Base-by-base conservation (phyloP, 1,284 basidiomycete genomes). In the Cryptococcus amylolentus region DNA sequence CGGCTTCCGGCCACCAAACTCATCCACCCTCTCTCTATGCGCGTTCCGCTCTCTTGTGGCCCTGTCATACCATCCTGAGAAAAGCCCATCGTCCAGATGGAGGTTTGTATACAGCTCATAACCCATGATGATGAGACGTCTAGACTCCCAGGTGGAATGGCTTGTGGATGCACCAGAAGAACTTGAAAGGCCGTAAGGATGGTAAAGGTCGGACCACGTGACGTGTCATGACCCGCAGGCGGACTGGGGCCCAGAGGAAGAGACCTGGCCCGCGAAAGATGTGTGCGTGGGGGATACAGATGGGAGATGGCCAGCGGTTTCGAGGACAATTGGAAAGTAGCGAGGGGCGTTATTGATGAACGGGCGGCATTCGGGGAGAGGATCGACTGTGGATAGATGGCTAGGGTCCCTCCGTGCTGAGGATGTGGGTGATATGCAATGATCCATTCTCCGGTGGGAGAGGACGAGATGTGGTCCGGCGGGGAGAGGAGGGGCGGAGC, bases 391-490 rank as follows among this genome's bases (percentile, higher is more conserved):
- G 61, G 51, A 45, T 70, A 70, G 18, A 70, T 65, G 13, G 62
- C 67, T 2, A 72, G 44, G 12, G 64, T 64, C 12, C 69, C 62
- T 26, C 42, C 52, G 9, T 40, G 49, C 10, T 49, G 31, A 6
- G 47, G 48, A 28, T 57, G 54, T 2, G 69, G 66, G 45, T 71
- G 67, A 52, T 61, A 72, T 23, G 62, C 53, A 10, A 62, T 54
- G 8, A 68, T 51, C 72, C 72, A 75, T n/a, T 57, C 40, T 16
- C 70, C 73, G 52, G 63, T 60, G 10, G 67, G 70, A 9, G 71
- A 72, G 18, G 67, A 47, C 23, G 54, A 59, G 7, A 70, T n/a
- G 23, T 66, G 58, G 38, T 61, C 48, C 8, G 61, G 55, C 3
- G 61, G 62, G 18, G 51, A 49, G 7, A 70, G 55, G 23, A 67